Evolutionary conservation across 2,329 filamentous ascomycete genomes (phyloP).

Genomic region (Paradendryphiella salina): DNA sequence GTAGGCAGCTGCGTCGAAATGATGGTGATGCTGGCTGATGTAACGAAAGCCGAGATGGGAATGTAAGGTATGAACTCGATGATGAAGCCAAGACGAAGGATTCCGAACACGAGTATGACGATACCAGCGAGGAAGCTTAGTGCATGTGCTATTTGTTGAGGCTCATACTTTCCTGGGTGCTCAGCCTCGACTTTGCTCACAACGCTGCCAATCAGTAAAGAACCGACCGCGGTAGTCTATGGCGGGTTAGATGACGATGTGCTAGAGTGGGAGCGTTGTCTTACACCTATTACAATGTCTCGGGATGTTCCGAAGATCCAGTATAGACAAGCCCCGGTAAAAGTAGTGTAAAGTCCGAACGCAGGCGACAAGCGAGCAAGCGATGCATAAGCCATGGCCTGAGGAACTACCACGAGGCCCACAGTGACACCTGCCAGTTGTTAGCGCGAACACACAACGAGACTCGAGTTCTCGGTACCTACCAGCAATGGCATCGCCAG

Average conservation of each 20-base stretch:
- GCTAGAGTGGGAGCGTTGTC: slow-evolving; percentile 40
- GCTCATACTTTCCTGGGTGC: slow-evolving; percentile 59
- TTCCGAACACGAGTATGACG: slow-evolving; percentile 76
- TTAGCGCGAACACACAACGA: not conserved
- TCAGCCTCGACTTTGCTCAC: slow-evolving; percentile 64
- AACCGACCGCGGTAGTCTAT: slow-evolving; percentile 91
- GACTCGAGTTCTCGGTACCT: not conserved
- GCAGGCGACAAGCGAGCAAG: slow-evolving; percentile 76
- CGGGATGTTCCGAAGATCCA: slow-evolving; percentile 98
- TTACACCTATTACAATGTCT: slow-evolving; percentile 91
- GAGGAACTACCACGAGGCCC: slow-evolving; percentile 81
- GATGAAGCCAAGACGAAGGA: slow-evolving; percentile 82
- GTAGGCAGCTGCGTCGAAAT: slow-evolving; percentile 77
- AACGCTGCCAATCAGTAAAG: slow-evolving; percentile 80
- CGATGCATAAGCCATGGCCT: slow-evolving; percentile 91
- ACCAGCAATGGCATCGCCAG: slow-evolving; percentile 40
- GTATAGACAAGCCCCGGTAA: slow-evolving; percentile 90
- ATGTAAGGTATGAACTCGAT: slow-evolving; percentile 91
- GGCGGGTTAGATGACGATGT: slow-evolving; percentile 3
- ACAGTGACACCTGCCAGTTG: slow-evolving; percentile 58
- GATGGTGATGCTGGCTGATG: slow-evolving; percentile 89
- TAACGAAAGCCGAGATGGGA: slow-evolving; percentile 94
- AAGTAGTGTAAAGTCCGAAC: slow-evolving; percentile 89
- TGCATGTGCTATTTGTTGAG: slow-evolving; percentile 73
- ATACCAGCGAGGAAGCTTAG: slow-evolving; percentile 76